Evolutionary conservation across 2,329 filamentous ascomycete genomes (phyloP).

Genomic region (Pseudopyrenochaeta lycopersici): DNA sequence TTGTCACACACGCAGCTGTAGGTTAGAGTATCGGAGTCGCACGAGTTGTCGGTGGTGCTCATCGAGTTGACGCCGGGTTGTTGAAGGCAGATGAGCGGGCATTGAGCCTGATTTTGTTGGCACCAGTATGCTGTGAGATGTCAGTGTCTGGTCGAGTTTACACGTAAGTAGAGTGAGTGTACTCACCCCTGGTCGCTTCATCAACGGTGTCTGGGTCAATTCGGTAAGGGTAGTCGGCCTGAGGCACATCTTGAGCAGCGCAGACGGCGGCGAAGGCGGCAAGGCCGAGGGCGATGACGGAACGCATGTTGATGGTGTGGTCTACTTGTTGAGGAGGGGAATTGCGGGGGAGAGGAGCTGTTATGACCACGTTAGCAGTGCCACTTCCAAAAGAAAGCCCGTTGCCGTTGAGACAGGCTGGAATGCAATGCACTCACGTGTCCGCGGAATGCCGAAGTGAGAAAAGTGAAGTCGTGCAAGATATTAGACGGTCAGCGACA

Average conservation of each 20-base stretch:
- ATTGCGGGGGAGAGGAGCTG: constrained; percentile 7
- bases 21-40: constrained; percentile 69
- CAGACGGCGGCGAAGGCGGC: constrained; percentile 62
- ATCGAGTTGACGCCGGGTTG: constrained; percentile 53
- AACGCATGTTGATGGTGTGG: constrained; percentile 52
- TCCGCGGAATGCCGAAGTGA: constrained; percentile 5
- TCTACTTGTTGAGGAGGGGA: constrained; percentile 5
- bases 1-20: constrained; percentile 78
- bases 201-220: constrained; percentile 71
- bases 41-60: constrained; percentile 69
- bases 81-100: constrained; percentile 78
- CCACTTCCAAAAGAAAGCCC: not conserved
- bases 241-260: constrained; percentile 55
- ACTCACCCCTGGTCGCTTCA: constrained; percentile 62
- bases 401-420: not conserved
- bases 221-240: constrained; percentile 50
- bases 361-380: constrained; percentile 5
- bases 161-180: too few species aligned
- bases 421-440: constrained; percentile 26
- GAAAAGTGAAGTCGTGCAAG: constrained; percentile 23
- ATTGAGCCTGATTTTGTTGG: constrained; percentile 67
- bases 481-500: constrained; percentile 32
- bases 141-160: too few species aligned
- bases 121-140: constrained; percentile 69
- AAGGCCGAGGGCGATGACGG: constrained; percentile 61